Evolutionary conservation across 2,329 filamentous ascomycete species (phyloP), one percentile per base, ranked within the genome.

Genomic region (Sphaerulina musiva): DNA sequence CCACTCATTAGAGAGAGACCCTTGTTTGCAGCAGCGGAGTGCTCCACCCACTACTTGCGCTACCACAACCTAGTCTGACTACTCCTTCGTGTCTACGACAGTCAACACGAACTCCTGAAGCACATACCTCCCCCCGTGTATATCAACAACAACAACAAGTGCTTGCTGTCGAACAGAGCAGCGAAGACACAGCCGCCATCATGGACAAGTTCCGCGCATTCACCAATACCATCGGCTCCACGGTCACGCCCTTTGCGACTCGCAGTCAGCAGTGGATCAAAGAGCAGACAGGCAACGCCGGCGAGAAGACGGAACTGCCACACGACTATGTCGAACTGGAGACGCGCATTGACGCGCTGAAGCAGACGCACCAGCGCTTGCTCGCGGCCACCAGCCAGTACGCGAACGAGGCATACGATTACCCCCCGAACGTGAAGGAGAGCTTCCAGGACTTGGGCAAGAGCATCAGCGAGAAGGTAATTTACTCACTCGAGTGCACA

Each of bases 291-390:
- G 93, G 93, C 48, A 89, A 95, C 74, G 89, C 84, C 59, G 91
- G 95, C 62, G 93, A 97, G 73, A 96, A 95, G 89, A 98, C 93
- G 60, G 87, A 97, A 76, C 88, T 98, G 42, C 93, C 93, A 44
- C 86, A 91, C 64, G 93, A 97, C 75, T 98, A 98, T 75, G 88
- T 96, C 70, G 91, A 97, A 74, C 86, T 98, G 59, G 93, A 98
- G 82, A 96, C 96, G 82, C 86, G 92, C 63, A 90, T 97, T 68
- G 93, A 98, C 82, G 93, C 93, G 56, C 79, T 98, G 70, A 97
- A 95, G 80, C 84, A 87, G 70, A 93, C 95, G 56, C 93, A 98
- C 74, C 89, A 95, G 77, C 95, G 95, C 79, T 88, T 98, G 79
- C 84, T 98, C 60, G 84, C 89, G 64, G 93, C 97, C 70, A 98